Evolutionary conservation across 2,329 filamentous ascomycete genomes (phyloP), one percentile per base, ranked within the genome.

Genomic region (Penicillium occitanis): DNA sequence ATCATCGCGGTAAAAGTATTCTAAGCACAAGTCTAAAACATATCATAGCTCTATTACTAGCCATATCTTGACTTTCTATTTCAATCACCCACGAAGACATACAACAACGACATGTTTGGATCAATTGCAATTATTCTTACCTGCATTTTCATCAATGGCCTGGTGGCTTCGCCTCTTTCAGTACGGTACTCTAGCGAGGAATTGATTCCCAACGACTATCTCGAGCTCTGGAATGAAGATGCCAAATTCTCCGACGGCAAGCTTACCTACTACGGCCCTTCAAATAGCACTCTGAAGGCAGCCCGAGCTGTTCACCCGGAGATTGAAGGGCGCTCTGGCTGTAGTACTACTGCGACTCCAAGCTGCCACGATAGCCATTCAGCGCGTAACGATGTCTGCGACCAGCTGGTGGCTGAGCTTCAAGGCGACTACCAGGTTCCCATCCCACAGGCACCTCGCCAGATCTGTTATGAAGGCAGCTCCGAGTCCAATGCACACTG

Each of bases 381-480:
- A n/a, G 58, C 58, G 19, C 58, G 58, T 48, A 61, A 46, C 40
- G 40, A 46, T 22, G 2, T 46, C n/a, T 61, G 58, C 17, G 42
- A 61, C 19, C 14, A 33, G 25, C 42, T 61, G 1, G 25, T 61
- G 3, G 35, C 40, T 35, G 58, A 46, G 25, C 58, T 61, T 11
- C 58, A 61, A 14, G 58, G 40, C 25, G 58, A 61, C 40, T 61
- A 19, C 3, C 14, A 61, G 17, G 17, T 61, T 35, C 13, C 58
- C 3, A 7, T 61, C 1, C 40, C 40, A 11, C 40, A 48, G 17
- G 28, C 58, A 19, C 58, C 58, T 61, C 40, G 58, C 13, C 58
- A 61, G 25, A 61, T 61, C 42, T 61, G 58, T 46, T 61, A 61
- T 22, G 40, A 61, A 35, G 58, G 58, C 42, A 61, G 5, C 25